Evolutionary conservation across 106 monocot genomes (phyloP).

Genomic region (Apostasia shenzhenica): DNA sequence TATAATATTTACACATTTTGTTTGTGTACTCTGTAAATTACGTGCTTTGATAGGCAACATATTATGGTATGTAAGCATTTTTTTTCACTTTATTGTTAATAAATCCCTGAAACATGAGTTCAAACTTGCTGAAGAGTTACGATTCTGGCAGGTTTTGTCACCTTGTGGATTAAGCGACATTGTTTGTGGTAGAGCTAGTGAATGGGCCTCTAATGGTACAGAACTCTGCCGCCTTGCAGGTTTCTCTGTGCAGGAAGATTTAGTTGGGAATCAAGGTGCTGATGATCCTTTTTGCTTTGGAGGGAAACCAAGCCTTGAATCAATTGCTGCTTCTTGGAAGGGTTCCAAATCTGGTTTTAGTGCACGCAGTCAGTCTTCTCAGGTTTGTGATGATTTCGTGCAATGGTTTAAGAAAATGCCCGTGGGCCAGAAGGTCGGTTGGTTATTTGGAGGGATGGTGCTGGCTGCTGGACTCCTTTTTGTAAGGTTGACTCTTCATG

Average conservation of each 20-base stretch:
- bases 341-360: constrained; percentile 16
- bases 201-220: constrained; percentile 95
- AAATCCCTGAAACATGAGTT: neutral
- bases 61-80: too few species aligned
- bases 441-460: constrained; percentile 91
- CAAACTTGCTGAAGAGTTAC: constrained; percentile 2
- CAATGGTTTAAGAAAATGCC: constrained; percentile 41
- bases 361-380: constrained; percentile 1
- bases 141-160: constrained; percentile 61
- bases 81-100: too few species aligned
- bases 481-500: constrained; percentile 38
- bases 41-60: too few species aligned
- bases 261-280: constrained; percentile 7
- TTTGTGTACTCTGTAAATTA: too few species aligned
- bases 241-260: constrained; percentile 51
- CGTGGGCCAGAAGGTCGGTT: constrained; percentile 47
- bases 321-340: constrained; percentile 67
- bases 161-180: constrained; percentile 85
- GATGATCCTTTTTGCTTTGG: constrained; percentile 73
- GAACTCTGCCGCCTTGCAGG: constrained; percentile 81
- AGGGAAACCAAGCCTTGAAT: constrained; percentile 67
- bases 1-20: too few species aligned
- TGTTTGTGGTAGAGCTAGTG: constrained; percentile 74
- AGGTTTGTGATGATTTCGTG: constrained; percentile 40
- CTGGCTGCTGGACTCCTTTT: constrained; percentile 75